Evolutionary conservation across 179 eudicot genomes (phyloP), one percentile per base, ranked within the genome.

Genomic region (Heliamphora pulchella): DNA sequence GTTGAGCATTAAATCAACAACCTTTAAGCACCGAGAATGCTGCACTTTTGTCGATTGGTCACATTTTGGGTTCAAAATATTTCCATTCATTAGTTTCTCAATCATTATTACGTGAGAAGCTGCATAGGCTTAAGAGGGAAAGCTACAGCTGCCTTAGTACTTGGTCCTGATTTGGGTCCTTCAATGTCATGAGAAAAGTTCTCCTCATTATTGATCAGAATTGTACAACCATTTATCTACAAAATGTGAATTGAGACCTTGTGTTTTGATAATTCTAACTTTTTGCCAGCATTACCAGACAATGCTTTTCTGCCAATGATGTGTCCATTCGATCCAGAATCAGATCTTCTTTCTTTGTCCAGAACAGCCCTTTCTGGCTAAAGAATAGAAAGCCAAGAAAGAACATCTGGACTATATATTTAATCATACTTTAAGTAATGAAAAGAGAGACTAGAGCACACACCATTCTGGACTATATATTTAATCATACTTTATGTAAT

Each of bases 221-320:
- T 48, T 1, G 7, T 14, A 31, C 22, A 8, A 3, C 15, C 54
- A 71, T 50, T 71, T 71, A 39, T 31, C 75, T 50, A 10, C 13
- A 8, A 51, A 72, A 50, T 73, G 46, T 53, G 18, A 73, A 54
- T 39, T 73, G 47, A 31, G 44, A 51, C 58, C 75, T 72, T 50
- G 20, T 72, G 58, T 59, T 48, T 18, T 18, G 9, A 50, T 72
- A 50, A 8, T 18, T 18, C 5, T 18, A 53, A 46, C 39, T 8
- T 43, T 55, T 61, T 57, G 57, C 65, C 78, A 39, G 77, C 78
- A 74, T 1, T 67, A 13, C 73, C 8, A 69, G 44, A 17, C 3
- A 46, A 53, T 69, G 44, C 22, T 69, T 69, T 17, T 46, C 74
- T 69, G 74, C 54, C 74, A 69, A 69, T 69, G 22, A 39, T 55